A percentile compares a stretch with the other conserved stretches of the same genome.
These are phyloP conservation scores for Eleusine indica DNA, from an alignment of 176 grass and related monocot species.

Conservation along the genomic window DNA sequence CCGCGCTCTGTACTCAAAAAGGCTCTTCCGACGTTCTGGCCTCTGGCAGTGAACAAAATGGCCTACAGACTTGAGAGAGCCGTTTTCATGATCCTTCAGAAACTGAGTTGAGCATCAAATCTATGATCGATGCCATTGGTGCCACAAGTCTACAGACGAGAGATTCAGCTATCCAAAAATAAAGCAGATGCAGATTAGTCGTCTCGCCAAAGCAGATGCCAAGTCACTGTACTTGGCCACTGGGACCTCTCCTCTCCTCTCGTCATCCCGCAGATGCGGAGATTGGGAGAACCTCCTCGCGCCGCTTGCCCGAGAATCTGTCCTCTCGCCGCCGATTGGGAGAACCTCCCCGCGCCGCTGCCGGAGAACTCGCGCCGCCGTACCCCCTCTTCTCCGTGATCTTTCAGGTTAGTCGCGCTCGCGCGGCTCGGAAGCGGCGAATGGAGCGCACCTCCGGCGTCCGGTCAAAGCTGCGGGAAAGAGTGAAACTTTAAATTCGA, in stretches of 20 bases:
- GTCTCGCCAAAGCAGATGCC: too few relatives aligned
- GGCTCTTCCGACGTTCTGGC: too few relatives aligned
- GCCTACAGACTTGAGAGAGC: too few relatives aligned
- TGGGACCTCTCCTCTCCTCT: background rate
- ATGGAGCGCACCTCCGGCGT: background rate
- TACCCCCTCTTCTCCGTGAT: background rate
- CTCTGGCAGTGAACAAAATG: too few relatives aligned
- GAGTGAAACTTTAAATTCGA: background rate
- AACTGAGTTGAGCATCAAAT: background rate
- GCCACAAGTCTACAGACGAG: too few relatives aligned
- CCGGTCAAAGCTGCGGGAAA: background rate
- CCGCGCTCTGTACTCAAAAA: too few relatives aligned
- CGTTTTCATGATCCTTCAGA: background rate
- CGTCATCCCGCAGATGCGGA: too few relatives aligned
- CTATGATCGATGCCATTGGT: background rate
- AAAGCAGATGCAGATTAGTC: too few relatives aligned
- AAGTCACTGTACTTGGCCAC: background rate
- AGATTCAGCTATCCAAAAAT: too few relatives aligned
- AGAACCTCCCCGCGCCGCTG: background rate
- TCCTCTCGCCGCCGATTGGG: background rate
- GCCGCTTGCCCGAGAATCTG: background rate
- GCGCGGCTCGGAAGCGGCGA: background rate
- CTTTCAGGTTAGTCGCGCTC: background rate
- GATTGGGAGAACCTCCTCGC: background rate
- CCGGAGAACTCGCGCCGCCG: background rate